These are phyloP conservation scores for Capronia coronata DNA, from an alignment of 2,329 filamentous ascomycete genomes.

Conservation along the genomic window DNA sequence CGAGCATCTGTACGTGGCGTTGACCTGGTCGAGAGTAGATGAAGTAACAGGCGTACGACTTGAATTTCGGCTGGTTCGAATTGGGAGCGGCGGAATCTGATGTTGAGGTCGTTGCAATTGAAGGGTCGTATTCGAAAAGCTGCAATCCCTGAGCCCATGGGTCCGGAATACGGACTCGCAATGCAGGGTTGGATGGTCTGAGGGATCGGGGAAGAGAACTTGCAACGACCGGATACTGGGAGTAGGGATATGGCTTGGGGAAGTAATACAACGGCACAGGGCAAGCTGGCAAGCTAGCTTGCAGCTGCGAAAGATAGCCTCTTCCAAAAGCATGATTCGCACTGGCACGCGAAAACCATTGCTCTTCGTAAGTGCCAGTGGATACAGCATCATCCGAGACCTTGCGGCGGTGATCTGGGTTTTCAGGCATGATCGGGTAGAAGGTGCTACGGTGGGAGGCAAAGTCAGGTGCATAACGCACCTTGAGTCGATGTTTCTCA, in stretches of 20 bases:
- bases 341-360: background rate
- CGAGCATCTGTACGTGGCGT: constrained; percentile 32
- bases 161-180: constrained; percentile 24
- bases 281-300: constrained; percentile 7
- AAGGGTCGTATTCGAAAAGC: constrained; percentile 52
- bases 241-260: constrained; percentile 10
- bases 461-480: constrained; percentile 37
- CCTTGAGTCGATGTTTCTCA: constrained; percentile 56
- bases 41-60: constrained; percentile 55
- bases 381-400: constrained; percentile 1
- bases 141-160: constrained; percentile 35
- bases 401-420: background rate
- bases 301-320: background rate
- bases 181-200: constrained; percentile 11
- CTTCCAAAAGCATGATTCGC: background rate
- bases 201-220: constrained; percentile 13
- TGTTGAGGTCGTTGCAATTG: background rate
- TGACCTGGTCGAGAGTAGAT: constrained; percentile 38
- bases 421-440: constrained; percentile 7
- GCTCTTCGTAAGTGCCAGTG: background rate
- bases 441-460: constrained; percentile 3
- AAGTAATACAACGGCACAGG: constrained; percentile 10
- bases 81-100: constrained; percentile 41
- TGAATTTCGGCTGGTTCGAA: constrained; percentile 14
- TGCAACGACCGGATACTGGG: constrained; percentile 14